Evolutionary conservation across 2,329 filamentous ascomycete genomes (phyloP).

Genomic region (Didymella glomerata): DNA sequence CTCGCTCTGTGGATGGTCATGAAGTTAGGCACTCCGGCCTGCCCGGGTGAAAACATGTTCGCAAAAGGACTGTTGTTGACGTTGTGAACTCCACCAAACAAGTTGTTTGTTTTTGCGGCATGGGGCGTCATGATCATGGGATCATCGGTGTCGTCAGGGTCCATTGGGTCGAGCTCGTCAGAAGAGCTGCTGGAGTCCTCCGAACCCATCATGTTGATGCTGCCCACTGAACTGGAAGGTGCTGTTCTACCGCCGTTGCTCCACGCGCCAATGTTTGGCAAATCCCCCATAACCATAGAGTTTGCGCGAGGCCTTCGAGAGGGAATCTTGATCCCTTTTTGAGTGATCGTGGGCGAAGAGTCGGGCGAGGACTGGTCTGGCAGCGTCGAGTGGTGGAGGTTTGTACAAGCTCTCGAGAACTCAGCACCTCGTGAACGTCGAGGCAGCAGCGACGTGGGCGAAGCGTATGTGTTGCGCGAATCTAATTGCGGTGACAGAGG

Average conservation of each 20-base stretch:
- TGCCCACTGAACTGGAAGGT: slow-evolving; percentile 79
- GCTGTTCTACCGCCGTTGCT: slow-evolving; percentile 59
- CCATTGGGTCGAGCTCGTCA: slow-evolving; percentile 62
- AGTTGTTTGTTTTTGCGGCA: slow-evolving; percentile 65
- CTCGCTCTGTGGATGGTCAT: slow-evolving; percentile 77
- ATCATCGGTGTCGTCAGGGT: slow-evolving; percentile 65
- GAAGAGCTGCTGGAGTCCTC: slow-evolving; percentile 78
- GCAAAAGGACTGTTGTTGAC: slow-evolving; percentile 69
- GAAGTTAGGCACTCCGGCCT: slow-evolving; percentile 71
- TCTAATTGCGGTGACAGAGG: slow-evolving; percentile 89
- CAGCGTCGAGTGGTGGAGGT: slow-evolving; percentile 92
- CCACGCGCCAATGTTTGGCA: slow-evolving; percentile 74
- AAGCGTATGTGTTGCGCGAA: slow-evolving; percentile 82
- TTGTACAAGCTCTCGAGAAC: slow-evolving; percentile 91
- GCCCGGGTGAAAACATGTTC: slow-evolving; percentile 67
- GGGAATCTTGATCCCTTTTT: slow-evolving; percentile 70
- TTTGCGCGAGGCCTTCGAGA: slow-evolving; percentile 57
- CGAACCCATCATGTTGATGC: slow-evolving; percentile 78
- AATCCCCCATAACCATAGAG: slow-evolving; percentile 62
- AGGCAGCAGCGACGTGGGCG: slow-evolving; percentile 86
- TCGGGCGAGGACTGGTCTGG: slow-evolving; percentile 88
- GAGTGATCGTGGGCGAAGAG: slow-evolving; percentile 84
- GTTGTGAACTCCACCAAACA: slow-evolving; percentile 48
- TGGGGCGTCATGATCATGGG: slow-evolving; percentile 85
- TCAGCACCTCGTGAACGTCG: slow-evolving; percentile 89